phyloP scores from a whole-genome alignment of 305 asterid species.

The Fraxinus velutina region DNA sequence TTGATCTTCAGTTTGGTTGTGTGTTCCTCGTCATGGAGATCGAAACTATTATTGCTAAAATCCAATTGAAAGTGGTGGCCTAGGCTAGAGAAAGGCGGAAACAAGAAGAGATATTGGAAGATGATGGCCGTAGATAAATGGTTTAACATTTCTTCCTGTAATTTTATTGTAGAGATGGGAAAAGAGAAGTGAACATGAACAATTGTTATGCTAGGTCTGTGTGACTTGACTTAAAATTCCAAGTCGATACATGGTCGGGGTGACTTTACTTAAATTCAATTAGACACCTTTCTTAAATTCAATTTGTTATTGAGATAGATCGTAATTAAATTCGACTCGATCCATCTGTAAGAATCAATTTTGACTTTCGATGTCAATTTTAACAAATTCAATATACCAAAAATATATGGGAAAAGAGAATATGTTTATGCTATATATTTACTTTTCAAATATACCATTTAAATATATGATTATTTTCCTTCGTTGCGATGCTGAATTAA shows the following conservation, averaged over 20 bases:
- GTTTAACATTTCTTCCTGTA: background rate
- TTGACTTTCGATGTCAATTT: background rate
- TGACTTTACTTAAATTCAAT: background rate
- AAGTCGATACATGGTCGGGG: background rate
- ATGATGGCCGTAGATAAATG: background rate
- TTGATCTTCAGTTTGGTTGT: background rate
- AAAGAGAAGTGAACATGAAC: background rate
- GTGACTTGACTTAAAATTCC: background rate
- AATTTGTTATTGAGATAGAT: background rate
- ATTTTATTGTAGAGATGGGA: background rate
- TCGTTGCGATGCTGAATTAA: background rate
- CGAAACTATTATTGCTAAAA: background rate
- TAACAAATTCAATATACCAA: background rate
- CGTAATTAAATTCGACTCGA: background rate
- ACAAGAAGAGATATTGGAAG: background rate
- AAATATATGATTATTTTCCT: background rate
- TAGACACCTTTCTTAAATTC: too few relatives aligned
- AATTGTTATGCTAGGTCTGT: background rate
- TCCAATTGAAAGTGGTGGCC: background rate
- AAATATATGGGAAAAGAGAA: too few relatives aligned
- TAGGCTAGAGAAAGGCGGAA: background rate
- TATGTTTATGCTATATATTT: background rate
- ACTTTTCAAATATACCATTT: background rate
- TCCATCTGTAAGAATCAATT: background rate
- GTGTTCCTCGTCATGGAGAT: background rate